These are phyloP conservation scores for Collariella sp. DNA, from an alignment of 495 filamentous ascomycete genomes.

Conservation along the genomic window DNA sequence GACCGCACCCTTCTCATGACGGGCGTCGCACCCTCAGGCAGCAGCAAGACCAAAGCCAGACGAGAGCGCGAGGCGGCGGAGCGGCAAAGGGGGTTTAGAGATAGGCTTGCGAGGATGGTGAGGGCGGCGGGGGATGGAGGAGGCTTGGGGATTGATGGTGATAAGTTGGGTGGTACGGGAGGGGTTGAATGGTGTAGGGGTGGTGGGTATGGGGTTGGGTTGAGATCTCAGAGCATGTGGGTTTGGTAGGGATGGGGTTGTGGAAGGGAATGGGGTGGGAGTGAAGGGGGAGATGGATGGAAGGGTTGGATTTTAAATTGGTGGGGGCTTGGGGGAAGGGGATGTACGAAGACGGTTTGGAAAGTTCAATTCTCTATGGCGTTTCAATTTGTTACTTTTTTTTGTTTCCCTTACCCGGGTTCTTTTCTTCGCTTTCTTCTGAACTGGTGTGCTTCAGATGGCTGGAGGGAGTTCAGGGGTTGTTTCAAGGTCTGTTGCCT, in stretches of 20 bases:
- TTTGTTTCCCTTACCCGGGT: not conserved
- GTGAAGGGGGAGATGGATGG: not conserved
- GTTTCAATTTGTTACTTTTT: not conserved
- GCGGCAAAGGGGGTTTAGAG: slow-evolving; percentile 61
- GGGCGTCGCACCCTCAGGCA: slow-evolving; percentile 85
- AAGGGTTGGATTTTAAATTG: not conserved
- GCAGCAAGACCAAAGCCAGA: slow-evolving; percentile 85
- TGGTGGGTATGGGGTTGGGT: not conserved
- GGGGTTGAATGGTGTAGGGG: not conserved
- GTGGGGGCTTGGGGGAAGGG: too few species aligned
- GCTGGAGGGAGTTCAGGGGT: too few species aligned
- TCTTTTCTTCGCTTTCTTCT: too few species aligned
- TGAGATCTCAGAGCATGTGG: too few species aligned
- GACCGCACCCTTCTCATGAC: slow-evolving; percentile 76
- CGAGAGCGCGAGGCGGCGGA: slow-evolving; percentile 81
- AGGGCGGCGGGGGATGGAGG: slow-evolving; percentile 66
- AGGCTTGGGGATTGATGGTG: slow-evolving; percentile 25
- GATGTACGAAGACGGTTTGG: too few species aligned
- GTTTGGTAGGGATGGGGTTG: too few species aligned
- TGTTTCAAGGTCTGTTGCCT: too few species aligned
- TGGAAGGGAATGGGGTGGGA: not conserved
- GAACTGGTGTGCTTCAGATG: too few species aligned
- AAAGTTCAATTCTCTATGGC: too few species aligned
- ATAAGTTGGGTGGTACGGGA: not conserved
- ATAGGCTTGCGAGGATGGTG: slow-evolving; percentile 65